Percentiles rank a stretch among this genome's conserved stretches.
These are phyloP conservation scores for Teratosphaeria destructans DNA, from an alignment of 2,329 filamentous ascomycete species.

Conservation along the genomic window DNA sequence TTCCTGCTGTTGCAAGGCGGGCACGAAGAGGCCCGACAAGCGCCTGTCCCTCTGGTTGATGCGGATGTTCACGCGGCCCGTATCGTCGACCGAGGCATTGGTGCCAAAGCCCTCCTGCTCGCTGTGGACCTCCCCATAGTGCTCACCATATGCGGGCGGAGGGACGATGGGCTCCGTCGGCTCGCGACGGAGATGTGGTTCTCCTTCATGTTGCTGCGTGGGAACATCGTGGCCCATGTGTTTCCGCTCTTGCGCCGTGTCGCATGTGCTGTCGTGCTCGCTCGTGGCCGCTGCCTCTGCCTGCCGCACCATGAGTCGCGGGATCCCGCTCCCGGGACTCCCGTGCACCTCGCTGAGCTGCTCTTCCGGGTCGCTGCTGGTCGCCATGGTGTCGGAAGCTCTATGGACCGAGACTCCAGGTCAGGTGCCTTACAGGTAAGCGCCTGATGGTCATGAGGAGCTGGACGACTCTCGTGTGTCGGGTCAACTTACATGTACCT, in stretches of 20 bases:
- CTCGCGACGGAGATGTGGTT: neutral
- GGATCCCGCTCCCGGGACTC: slow-evolving; percentile 3
- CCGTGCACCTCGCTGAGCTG: neutral
- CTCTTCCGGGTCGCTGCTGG: neutral
- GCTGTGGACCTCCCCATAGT: slow-evolving; percentile 27
- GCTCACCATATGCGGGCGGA: slow-evolving; percentile 30
- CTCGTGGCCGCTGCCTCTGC: slow-evolving; percentile 17
- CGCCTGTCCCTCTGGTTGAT: slow-evolving; percentile 61
- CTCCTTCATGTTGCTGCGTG: neutral
- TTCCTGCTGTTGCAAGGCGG: slow-evolving; percentile 50
- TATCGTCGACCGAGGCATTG: slow-evolving; percentile 39
- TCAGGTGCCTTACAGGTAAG: no score
- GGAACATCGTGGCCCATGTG: slow-evolving; percentile 19
- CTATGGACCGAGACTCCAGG: neutral
- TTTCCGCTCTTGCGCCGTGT: slow-evolving; percentile 9
- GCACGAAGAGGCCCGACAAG: slow-evolving; percentile 57
- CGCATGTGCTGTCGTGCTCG: slow-evolving; percentile 8
- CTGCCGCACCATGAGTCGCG: slow-evolving; percentile 19
- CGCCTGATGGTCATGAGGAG: no score
- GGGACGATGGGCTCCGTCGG: slow-evolving; percentile 16
- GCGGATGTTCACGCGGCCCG: slow-evolving; percentile 70
- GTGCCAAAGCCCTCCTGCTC: slow-evolving; percentile 31
- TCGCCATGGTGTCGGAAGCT: neutral
- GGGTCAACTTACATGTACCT: no score
- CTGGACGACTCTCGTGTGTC: no score